phyloP scores from a whole-genome alignment of 2,329 filamentous ascomycete genomes.

The Ophiostoma ips region DNA sequence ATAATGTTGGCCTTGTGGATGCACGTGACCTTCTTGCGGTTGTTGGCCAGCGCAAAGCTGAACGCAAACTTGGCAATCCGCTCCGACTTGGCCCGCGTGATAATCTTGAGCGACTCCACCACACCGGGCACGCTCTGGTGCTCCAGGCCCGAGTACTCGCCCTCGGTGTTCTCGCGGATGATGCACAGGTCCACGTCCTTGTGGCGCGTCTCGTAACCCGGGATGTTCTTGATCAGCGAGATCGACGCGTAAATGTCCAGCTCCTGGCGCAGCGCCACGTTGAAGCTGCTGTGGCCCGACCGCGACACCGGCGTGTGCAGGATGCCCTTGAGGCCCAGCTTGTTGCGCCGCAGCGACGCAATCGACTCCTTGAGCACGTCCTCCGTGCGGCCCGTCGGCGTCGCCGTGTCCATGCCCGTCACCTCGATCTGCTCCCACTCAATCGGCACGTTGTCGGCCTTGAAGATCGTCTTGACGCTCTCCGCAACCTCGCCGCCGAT shows the following conservation, averaged over 20 bases:
- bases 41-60: conserved; percentile 94
- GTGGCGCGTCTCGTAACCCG: conserved; percentile 94
- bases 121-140: conserved; percentile 95
- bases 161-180: conserved; percentile 99
- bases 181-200: conserved; percentile 96
- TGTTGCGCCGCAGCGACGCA: conserved; percentile 92
- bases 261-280: conserved; percentile 96
- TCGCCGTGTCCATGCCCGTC: conserved; percentile 72
- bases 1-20: conserved; percentile 99
- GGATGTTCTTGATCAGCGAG: conserved; percentile 98
- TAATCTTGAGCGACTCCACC: conserved; percentile 99
- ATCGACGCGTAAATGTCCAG: conserved; percentile 99
- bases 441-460: conserved; percentile 96
- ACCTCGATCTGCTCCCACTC: conserved; percentile 99
- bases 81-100: conserved; percentile 97
- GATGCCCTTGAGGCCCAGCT: conserved; percentile 97
- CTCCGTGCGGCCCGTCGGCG: conserved; percentile 63
- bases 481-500: conserved; percentile 97
- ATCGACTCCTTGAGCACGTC: conserved; percentile 93
- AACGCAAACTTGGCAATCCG: conserved; percentile 99
- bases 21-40: conserved; percentile 97
- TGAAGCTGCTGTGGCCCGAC: conserved; percentile 98
- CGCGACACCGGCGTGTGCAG: conserved; percentile 94
- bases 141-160: conserved; percentile 97
- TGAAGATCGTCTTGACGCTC: conserved; percentile 98